Evolutionary conservation across 1,284 basidiomycete genomes (phyloP).

Genomic region (Phenoliferia sp.): DNA sequence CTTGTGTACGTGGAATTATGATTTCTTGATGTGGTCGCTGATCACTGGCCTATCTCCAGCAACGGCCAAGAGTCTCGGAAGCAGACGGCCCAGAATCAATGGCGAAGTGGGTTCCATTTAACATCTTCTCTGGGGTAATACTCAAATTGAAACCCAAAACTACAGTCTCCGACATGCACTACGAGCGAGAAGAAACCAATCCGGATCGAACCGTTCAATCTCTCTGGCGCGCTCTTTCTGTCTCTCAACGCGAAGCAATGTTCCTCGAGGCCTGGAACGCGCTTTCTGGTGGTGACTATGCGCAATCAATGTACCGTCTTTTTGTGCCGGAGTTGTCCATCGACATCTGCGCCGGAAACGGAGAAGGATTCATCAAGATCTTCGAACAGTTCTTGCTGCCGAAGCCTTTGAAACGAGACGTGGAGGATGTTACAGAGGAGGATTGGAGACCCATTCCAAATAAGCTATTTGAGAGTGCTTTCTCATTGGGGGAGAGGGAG

Average conservation of each 20-base stretch:
- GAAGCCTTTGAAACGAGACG: neutral
- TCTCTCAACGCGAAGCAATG: neutral
- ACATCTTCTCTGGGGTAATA: too few relatives aligned
- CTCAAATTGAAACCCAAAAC: too few relatives aligned
- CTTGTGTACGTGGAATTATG: neutral
- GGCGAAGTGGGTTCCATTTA: too few relatives aligned
- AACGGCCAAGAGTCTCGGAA: too few relatives aligned
- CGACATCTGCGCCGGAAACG: neutral
- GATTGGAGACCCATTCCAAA: neutral
- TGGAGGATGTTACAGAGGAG: neutral
- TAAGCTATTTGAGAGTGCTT: neutral
- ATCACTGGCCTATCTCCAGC: too few relatives aligned
- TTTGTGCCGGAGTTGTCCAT: neutral
- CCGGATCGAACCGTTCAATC: neutral
- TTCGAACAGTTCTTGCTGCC: neutral
- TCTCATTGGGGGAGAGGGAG: neutral
- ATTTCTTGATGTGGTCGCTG: too few relatives aligned
- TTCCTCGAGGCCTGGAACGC: neutral
- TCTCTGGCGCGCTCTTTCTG: neutral
- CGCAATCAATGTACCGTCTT: neutral
- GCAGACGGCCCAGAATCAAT: too few relatives aligned
- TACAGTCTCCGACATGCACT: neutral
- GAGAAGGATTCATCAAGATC: neutral
- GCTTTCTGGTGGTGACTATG: neutral
- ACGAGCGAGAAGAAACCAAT: neutral